Percentiles rank a stretch among this genome's conserved stretches.
Evolutionary conservation across 345 rosid species (phyloP).

Genomic region (Syzygium grande): DNA sequence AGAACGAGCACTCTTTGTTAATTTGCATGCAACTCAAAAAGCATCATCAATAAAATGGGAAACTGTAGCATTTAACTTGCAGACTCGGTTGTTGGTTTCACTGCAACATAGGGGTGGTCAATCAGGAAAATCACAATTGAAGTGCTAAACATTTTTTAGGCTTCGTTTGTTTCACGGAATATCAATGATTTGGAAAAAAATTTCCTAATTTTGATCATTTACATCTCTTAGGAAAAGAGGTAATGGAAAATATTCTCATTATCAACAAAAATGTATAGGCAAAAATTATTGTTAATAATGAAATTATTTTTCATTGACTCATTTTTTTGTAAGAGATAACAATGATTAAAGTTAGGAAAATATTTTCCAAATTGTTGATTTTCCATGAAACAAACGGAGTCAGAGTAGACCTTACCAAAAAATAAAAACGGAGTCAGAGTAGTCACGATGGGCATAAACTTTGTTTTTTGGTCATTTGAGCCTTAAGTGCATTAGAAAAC

Average conservation of each 20-base stretch:
- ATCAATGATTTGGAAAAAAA: neutral
- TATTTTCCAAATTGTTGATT: neutral
- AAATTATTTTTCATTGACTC: neutral
- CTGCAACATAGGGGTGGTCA: neutral
- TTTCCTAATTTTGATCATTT: neutral
- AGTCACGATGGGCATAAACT: neutral
- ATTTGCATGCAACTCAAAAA: neutral
- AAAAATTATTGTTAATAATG: neutral
- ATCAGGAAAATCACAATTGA: neutral
- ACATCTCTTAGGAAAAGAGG: neutral
- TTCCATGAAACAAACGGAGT: neutral
- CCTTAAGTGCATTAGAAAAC: neutral
- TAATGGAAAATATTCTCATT: neutral
- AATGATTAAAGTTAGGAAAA: neutral
- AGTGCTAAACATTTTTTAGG: neutral
- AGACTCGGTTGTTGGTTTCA: neutral
- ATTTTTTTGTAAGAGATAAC: neutral
- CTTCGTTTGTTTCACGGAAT: neutral
- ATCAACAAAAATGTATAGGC: neutral
- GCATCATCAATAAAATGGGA: neutral
- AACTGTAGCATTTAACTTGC: neutral
- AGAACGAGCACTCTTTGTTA: neutral
- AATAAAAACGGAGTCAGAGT: neutral
- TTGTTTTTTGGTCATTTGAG: neutral
- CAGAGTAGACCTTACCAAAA: too few relatives aligned